Evolutionary conservation across 2,329 filamentous ascomycete genomes (phyloP), one percentile per base, ranked within the genome.

Genomic region (Cucurbitaria berberidis): DNA sequence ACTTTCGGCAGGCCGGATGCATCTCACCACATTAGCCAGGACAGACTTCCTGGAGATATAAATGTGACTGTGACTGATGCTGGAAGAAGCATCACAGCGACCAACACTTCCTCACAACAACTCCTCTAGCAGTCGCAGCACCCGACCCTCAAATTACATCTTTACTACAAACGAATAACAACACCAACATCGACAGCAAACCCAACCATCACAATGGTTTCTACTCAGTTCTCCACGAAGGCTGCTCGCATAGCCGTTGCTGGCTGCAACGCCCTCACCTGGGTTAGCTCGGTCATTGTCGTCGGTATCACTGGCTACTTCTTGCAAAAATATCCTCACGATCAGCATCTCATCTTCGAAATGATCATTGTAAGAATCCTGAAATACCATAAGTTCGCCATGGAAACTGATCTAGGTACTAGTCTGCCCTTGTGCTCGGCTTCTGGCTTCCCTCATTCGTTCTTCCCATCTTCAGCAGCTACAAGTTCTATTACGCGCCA

Each of bases 391-490:
- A 51, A 22, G 27, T 7, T 39, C 21, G 9, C 32, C 13, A 29
- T 16, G 26, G n/a, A n/a, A n/a, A n/a, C 29, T 40, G 13, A 40
- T 22, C 18, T 2, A 32, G 11, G 38, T 39, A 74, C 1, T 67
- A 79, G 24, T 70, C 70, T 46, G 78, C 79, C 64, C 76, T 80
- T 68, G 55, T 77, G 5, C 76, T 76, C 3, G 75, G 70, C 18
- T 74, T 80, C 53, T 51, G 59, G 56, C 41, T 66, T 41, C 60
- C 63, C 24, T 51, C 57, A 30, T 56, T 63, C 51, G 21, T 59
- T 75, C 44, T 79, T 69, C 21, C 77, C 73, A 77, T 80, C 67
- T 51, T 76, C 52, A 70, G 70, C n/a, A 63, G 49, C 3, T 56
- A 71, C 19, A 67, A 76, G 10, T 70, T 69, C 66, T 74, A 70